Evolutionary conservation across 305 asterid species (phyloP), one percentile per base, ranked within the genome.

Genomic region (Plantago lanceolata): DNA sequence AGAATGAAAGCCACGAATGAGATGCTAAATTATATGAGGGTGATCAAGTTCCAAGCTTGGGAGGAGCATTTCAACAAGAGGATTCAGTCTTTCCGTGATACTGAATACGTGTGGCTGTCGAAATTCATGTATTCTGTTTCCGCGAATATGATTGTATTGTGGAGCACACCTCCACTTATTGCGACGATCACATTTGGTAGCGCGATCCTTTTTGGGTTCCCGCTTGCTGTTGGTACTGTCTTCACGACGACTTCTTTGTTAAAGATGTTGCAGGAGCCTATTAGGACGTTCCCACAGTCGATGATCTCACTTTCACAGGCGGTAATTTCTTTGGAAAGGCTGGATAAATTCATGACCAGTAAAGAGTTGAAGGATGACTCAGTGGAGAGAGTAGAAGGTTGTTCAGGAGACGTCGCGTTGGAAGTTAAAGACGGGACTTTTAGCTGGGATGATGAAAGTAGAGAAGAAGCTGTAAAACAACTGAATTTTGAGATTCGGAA

Each of bases 1-100:
- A 72, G 99, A 49, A 93, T 93, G 99, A 93, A 85, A 64, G 97
- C 97, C 0, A 85, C 83, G 13, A 89, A 93, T 20, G 99, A 93
- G 76, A 93, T 89, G 97, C 92, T 93, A 15, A 93, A 75, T 70
- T 89, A 85, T 70, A 93, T 89, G 97, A 71, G 99, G 0, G 97
- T 89, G 59, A 89, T 93, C 29, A 93, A 93, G 67, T 93, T 93
- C 75, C 99, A 93, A 70, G 99, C 99, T 0, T 93, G 99, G 99
- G 99, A 93, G 54, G 97, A 93, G 29, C 90, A 85, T 58, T 93
- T 93, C 52, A 85, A 84, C 82, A 48, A 75, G 79, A 77, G 94
- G 71, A 87, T 93, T 35, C 85, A 85, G 50, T 79, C 95, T 8
- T 79, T 86, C 48, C 87, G 99, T 0, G 89, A 73, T 47, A 71